Evolutionary conservation across 768 basidiomycete species (phyloP).

Genomic region (Coprinopsis cinerea): DNA sequence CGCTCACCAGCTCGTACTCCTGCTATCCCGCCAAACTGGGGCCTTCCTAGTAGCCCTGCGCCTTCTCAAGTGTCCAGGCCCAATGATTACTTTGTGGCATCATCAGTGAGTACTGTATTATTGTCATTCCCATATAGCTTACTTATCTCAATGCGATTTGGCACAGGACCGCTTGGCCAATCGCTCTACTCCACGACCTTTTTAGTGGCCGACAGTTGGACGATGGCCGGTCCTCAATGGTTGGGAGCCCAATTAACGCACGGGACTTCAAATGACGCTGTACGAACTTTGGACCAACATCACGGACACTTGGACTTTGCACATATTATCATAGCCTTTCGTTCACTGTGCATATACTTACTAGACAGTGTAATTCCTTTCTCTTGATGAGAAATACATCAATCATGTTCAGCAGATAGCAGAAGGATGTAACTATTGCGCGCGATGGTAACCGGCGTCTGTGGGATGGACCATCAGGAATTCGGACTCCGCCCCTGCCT

Average conservation of each 20-base stretch:
- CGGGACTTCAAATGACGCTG: too few species aligned
- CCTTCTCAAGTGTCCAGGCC: background rate
- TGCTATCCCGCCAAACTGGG: background rate
- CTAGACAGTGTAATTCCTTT: background rate
- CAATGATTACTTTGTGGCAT: background rate
- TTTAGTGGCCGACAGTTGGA: background rate
- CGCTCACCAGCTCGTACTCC: background rate
- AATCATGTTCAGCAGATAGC: background rate
- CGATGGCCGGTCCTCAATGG: too few species aligned
- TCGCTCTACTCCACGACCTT: too few species aligned
- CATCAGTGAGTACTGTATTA: background rate
- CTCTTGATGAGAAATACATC: constrained; percentile 1
- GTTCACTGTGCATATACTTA: background rate
- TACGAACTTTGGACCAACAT: too few species aligned
- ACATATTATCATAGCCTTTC: too few species aligned
- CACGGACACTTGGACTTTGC: too few species aligned
- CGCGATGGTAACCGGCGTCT: background rate
- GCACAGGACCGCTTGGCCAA: too few species aligned
- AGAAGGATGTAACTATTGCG: background rate
- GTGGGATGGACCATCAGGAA: background rate
- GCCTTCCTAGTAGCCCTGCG: background rate
- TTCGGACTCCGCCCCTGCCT: constrained; percentile 5
- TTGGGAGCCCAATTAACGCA: too few species aligned
- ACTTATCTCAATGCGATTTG: too few species aligned
- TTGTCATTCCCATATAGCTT: too few species aligned